Evolutionary conservation across 768 basidiomycete genomes (phyloP).

Genomic region (Tricholoma terreum): DNA sequence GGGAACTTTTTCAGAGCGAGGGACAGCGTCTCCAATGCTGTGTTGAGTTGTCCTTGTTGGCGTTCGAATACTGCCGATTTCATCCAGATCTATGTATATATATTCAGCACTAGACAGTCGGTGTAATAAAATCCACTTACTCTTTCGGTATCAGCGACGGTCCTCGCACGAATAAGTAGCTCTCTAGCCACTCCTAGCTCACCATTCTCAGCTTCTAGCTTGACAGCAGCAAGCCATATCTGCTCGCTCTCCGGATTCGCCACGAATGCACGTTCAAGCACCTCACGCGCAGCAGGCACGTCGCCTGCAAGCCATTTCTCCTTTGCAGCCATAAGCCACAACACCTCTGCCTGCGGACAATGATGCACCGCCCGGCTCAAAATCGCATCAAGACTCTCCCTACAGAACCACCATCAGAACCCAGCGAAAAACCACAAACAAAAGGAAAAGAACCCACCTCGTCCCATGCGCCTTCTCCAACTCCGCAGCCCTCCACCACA

Average conservation of each 20-base stretch:
- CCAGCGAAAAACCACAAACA: not conserved
- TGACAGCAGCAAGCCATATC: conserved; percentile 97
- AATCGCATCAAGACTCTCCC: conserved; percentile 79
- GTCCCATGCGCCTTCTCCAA: conserved; percentile 91
- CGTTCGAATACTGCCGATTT: conserved; percentile 95
- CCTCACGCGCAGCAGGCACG: conserved; percentile 85
- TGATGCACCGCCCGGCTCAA: conserved; percentile 81
- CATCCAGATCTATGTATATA: conserved; percentile 85
- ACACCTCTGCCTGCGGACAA: conserved; percentile 92
- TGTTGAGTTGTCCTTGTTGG: conserved; percentile 73
- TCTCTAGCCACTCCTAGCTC: conserved; percentile 84
- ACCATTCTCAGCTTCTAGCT: conserved; percentile 94
- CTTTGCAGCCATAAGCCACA: conserved; percentile 98
- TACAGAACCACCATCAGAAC: conserved; percentile 22
- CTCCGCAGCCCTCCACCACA: conserved; percentile 92
- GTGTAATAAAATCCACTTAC: conserved; percentile 40
- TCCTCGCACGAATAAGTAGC: conserved; percentile 83
- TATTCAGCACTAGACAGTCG: conserved; percentile 4
- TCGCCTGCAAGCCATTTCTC: conserved; percentile 93
- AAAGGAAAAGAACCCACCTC: conserved; percentile 39
- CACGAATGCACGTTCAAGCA: conserved; percentile 86
- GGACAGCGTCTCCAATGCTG: conserved; percentile 71
- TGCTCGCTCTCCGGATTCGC: conserved; percentile 96
- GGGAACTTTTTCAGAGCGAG: conserved; percentile 83
- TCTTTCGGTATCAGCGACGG: conserved; percentile 88